phyloP scores from a whole-genome alignment of 192 early-diverging fungal species.

The Gaertneriomyces sp. region DNA sequence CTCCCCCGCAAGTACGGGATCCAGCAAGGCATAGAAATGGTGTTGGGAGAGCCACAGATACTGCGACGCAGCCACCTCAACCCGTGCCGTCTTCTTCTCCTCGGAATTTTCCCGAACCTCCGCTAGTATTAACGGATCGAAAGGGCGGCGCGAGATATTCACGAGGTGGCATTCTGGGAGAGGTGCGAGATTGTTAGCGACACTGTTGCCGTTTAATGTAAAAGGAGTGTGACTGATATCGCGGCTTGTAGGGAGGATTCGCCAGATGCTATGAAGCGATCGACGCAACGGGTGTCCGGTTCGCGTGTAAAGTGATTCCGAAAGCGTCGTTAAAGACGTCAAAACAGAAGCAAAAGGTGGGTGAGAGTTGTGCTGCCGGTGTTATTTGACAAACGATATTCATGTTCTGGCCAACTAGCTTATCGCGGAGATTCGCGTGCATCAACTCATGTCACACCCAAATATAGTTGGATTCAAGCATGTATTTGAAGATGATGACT shows the following conservation, averaged over 20 bases:
- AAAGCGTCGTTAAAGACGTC: slow-evolving; percentile 50
- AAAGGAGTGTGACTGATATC: neutral
- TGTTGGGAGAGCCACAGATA: neutral
- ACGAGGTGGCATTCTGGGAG: slow-evolving; percentile 28
- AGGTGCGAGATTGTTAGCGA: slow-evolving; percentile 10
- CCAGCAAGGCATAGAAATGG: slow-evolving; percentile 4
- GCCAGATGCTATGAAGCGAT: slow-evolving; percentile 78
- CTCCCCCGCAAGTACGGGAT: slow-evolving; percentile 4
- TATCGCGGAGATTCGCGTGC: slow-evolving; percentile 76
- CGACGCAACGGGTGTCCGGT: slow-evolving; percentile 41
- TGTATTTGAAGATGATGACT: slow-evolving; percentile 83
- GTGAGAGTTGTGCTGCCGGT: neutral
- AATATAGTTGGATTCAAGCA: slow-evolving; percentile 77
- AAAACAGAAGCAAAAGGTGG: slow-evolving; percentile 53
- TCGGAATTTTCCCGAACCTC: slow-evolving; percentile 23
- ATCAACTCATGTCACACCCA: slow-evolving; percentile 65
- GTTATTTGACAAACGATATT: slow-evolving; percentile 14
- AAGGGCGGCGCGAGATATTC: slow-evolving; percentile 16
- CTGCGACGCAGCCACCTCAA: neutral
- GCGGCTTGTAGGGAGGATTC: slow-evolving; percentile 73
- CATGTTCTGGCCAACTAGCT: slow-evolving; percentile 42
- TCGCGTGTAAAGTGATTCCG: slow-evolving; percentile 67
- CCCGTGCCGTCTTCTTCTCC: neutral
- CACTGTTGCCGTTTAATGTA: neutral
- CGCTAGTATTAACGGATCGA: slow-evolving; percentile 20